Percentiles rank a stretch among this genome's conserved stretches.
phyloP scores from a whole-genome alignment of 164 flowering plant genomes.

The Vitis riparia region DNA sequence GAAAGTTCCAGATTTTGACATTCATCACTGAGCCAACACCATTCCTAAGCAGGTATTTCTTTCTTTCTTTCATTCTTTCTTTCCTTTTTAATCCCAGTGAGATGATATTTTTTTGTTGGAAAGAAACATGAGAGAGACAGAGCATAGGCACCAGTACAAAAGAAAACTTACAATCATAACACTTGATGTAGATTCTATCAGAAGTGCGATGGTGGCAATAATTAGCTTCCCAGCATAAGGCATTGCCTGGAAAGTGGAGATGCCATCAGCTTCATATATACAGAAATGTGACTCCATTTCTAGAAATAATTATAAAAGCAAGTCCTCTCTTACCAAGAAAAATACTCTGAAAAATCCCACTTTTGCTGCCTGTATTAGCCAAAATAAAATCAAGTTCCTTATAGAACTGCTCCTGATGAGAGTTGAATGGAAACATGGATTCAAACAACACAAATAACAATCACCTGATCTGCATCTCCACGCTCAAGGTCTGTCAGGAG shows the following conservation, averaged over 20 bases:
- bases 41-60: no score
- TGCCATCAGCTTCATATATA: background rate
- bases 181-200: slow-evolving; percentile 64
- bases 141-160: background rate
- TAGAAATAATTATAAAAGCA: no score
- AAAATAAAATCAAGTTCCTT: background rate
- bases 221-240: slow-evolving; percentile 70
- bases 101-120: background rate
- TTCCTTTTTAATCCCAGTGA: no score
- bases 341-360: slow-evolving; percentile 79
- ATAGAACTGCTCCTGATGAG: no score
- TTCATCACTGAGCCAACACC: no score
- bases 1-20: no score
- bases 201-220: slow-evolving; percentile 64
- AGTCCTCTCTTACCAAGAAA: slow-evolving; percentile 56
- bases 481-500: slow-evolving; percentile 63
- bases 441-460: background rate
- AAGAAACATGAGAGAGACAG: background rate
- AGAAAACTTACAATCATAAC: slow-evolving; percentile 54
- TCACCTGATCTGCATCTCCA: slow-evolving; percentile 77
- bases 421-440: background rate
- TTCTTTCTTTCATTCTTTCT: no score
- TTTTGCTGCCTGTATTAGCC: slow-evolving; percentile 67
- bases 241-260: slow-evolving; percentile 56
- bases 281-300: no score